phyloP scores from a whole-genome alignment of 257 asterid species.

The Fraxinus excelsior region DNA sequence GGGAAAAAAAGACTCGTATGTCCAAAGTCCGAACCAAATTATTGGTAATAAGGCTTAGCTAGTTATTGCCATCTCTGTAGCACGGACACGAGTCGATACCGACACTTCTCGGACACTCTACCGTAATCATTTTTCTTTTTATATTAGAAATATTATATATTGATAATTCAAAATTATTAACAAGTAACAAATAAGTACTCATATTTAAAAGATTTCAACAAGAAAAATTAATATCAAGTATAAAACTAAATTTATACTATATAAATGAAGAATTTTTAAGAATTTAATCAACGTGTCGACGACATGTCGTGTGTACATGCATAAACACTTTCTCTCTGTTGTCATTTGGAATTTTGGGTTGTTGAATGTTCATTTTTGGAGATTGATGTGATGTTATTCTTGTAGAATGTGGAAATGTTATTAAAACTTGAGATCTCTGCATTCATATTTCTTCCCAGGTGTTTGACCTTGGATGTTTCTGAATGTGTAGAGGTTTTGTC shows the following conservation, averaged over 20 bases:
- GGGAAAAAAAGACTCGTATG: not conserved
- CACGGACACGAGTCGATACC: too few species aligned
- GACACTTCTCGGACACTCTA: too few species aligned
- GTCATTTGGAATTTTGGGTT: constrained; percentile 1
- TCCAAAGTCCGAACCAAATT: not conserved
- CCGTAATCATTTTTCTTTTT: too few species aligned
- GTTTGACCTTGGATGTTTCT: not conserved
- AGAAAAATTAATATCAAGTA: too few species aligned
- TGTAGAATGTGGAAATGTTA: not conserved
- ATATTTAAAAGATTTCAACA: too few species aligned
- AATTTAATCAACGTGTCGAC: too few species aligned
- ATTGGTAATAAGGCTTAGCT: not conserved
- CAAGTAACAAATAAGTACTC: too few species aligned
- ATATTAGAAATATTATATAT: too few species aligned
- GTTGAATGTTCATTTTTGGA: constrained; percentile 4
- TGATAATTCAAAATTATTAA: too few species aligned
- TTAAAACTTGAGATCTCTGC: constrained; percentile 3
- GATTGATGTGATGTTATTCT: not conserved
- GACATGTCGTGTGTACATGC: too few species aligned
- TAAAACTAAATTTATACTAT: too few species aligned
- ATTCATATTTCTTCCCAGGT: not conserved
- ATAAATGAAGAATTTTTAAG: too few species aligned
- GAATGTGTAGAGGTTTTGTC: not conserved
- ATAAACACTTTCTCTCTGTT: not conserved
- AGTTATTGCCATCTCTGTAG: not conserved